Evolutionary conservation across 129 eudicot genomes (phyloP).

Genomic region (Flaveria sonorensis): DNA sequence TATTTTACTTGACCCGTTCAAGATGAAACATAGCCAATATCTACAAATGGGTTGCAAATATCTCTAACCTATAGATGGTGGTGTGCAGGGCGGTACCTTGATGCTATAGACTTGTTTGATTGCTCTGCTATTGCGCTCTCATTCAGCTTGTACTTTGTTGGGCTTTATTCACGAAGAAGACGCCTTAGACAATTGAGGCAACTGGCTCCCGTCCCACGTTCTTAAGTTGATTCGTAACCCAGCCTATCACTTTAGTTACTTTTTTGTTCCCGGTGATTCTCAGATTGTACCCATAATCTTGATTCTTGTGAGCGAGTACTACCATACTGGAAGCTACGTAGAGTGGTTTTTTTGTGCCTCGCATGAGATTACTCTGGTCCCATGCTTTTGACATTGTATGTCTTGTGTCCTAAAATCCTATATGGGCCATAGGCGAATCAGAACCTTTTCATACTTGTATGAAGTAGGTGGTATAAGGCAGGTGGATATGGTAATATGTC

Average conservation of each 20-base stretch:
- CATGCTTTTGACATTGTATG: neutral
- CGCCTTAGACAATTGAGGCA: conserved; percentile 45
- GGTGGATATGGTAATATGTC: too few species aligned
- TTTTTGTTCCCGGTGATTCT: neutral
- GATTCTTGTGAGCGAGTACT: neutral
- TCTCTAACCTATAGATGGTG: neutral
- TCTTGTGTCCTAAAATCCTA: too few species aligned
- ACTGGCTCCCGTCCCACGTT: conserved; percentile 38
- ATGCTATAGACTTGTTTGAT: conserved; percentile 59
- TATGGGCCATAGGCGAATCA: too few species aligned
- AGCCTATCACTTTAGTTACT: neutral
- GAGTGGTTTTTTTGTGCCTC: neutral
- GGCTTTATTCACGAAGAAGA: conserved; percentile 48
- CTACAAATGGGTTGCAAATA: neutral
- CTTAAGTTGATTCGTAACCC: conserved; percentile 26
- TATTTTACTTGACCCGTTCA: neutral
- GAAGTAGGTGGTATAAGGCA: too few species aligned
- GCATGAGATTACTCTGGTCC: neutral
- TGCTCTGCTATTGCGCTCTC: conserved; percentile 53
- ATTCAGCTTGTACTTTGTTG: conserved; percentile 47
- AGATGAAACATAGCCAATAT: neutral
- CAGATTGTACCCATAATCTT: neutral
- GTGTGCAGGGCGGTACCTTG: conserved; percentile 42
- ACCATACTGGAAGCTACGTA: neutral
- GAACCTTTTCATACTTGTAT: too few species aligned